Evolutionary conservation across 179 eudicot species (phyloP).

Genomic region (Pouteria campechiana): DNA sequence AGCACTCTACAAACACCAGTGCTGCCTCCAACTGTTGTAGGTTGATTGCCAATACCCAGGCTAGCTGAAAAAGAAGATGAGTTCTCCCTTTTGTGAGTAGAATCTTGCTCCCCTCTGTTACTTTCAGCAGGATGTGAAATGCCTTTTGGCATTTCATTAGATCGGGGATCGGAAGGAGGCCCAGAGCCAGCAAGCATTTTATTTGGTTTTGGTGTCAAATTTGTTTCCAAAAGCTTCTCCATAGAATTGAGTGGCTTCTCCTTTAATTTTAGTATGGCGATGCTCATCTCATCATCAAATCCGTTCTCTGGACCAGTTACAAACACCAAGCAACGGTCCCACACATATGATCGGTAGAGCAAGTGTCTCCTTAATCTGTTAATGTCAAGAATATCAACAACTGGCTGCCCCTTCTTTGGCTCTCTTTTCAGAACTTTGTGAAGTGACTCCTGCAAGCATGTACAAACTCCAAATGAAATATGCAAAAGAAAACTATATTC

Average conservation of each 20-base stretch:
- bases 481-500: too few relatives aligned
- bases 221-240: constrained; percentile 16
- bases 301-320: constrained; percentile 41
- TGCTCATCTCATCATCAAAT: constrained; percentile 4
- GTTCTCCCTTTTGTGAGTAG: constrained; percentile 16
- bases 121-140: constrained; percentile 9
- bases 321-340: constrained; percentile 81
- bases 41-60: constrained; percentile 9
- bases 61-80: constrained; percentile 13
- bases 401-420: constrained; percentile 41
- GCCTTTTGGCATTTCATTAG: constrained; percentile 14
- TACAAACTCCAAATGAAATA: too few relatives aligned
- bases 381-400: constrained; percentile 71
- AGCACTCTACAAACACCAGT: constrained; percentile 32
- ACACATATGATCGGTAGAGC: constrained; percentile 71
- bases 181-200: constrained; percentile 13
- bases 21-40: constrained; percentile 26
- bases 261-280: constrained; percentile 9
- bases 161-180: constrained; percentile 12
- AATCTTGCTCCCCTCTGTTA: constrained; percentile 12
- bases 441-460: constrained; percentile 43
- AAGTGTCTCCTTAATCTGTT: constrained; percentile 74
- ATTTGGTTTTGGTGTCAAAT: constrained; percentile 12
- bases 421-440: constrained; percentile 38
- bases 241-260: constrained; percentile 15